Evolutionary conservation across 106 monocot species (phyloP), one percentile per base, ranked within the genome.

Genomic region (Dioscorea alata): DNA sequence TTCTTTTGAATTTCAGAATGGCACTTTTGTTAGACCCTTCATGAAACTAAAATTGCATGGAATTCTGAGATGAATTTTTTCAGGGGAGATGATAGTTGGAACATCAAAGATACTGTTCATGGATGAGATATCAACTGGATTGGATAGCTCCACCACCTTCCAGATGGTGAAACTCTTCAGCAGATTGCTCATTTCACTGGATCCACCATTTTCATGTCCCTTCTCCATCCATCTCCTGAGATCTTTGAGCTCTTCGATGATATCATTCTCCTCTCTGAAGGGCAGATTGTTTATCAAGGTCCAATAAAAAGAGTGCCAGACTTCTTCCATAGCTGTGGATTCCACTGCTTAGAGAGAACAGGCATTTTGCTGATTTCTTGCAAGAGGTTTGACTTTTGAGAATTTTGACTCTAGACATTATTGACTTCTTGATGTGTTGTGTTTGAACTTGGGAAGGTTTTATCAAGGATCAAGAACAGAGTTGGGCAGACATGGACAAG

Each of bases 401-500:
- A 18, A 54, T 0, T 51, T 54, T 18, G 19, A 54, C 54, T 19
- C 13, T 54, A 54, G 8, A 53, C 14, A 4, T 54, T 0, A 4
- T 54, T 54, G 15, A 13, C 6, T 18, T 14, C 4, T 1, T 51
- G 51, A 13, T 6, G n/a, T 67, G n/a, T 67, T 50, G 48, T 12
- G 9, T 16, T 18, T 70, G 57, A 4, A 18, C 59, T 17, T 17
- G 34, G 33, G 50, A 71, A 85, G 84, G 90, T 91, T 33, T 84
- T 82, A 12, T 92, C 90, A 10, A 90, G 68, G 90, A 90, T 65
- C 90, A 92, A 61, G 80, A 80, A 58, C 92, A 92, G 62, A 88
- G 88, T 74, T 92, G 88, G 92, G 69, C 51, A 33, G 74, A 79
- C 70, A 59, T 17, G 61, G 60, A 24, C 1, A 69, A 48, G 20